A percentile compares a stretch with the other conserved stretches of the same genome.
These are phyloP conservation scores for Blakeslea trispora DNA, from an alignment of 371 early-diverging fungal genomes.

Conservation along the genomic window DNA sequence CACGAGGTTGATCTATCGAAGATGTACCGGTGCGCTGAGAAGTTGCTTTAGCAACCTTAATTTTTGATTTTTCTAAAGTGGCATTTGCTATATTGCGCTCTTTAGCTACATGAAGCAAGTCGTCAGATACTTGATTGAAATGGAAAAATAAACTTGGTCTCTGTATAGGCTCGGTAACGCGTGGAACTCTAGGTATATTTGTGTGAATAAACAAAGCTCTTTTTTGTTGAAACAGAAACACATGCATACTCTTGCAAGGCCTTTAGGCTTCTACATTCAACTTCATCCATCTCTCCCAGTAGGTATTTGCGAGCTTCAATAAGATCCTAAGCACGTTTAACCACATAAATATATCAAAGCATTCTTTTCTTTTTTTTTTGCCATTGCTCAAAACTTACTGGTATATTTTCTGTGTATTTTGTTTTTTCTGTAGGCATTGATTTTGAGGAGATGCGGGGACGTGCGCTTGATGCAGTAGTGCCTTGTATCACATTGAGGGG, in stretches of 20 bases:
- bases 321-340: constrained; percentile 1
- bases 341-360: background rate
- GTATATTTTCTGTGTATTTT: constrained; percentile 11
- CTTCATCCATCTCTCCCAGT: constrained; percentile 11
- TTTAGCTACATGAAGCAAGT: background rate
- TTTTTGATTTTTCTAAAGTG: background rate
- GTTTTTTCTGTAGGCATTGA: constrained; percentile 5
- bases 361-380: background rate
- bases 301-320: constrained; percentile 19
- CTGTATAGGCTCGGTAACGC: background rate
- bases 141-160: constrained; percentile 9
- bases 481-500: background rate
- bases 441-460: constrained; percentile 16
- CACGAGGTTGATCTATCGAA: background rate
- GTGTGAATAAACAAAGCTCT: background rate
- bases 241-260: constrained; percentile 11
- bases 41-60: background rate
- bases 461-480: constrained; percentile 2
- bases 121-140: background rate
- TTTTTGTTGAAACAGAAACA: background rate
- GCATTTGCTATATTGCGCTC: background rate
- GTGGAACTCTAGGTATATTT: background rate
- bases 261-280: constrained; percentile 10
- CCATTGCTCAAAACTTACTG: constrained; percentile 6
- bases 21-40: background rate